Conservation (phyloP, 2,329 filamentous ascomycete species). For the Didymella exigua region DNA sequence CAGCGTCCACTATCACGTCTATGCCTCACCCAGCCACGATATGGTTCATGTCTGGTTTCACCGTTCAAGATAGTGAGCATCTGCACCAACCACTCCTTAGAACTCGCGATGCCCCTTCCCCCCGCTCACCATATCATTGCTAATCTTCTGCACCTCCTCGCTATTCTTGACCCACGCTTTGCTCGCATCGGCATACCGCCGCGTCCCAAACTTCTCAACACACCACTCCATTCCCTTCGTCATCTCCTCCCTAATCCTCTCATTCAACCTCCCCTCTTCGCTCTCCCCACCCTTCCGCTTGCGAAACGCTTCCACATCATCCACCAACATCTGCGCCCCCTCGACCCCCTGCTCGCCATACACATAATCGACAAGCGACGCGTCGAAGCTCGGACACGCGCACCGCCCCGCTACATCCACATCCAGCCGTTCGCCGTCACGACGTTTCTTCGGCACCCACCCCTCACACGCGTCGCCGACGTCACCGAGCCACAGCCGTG, state of each 20-base stretch:
- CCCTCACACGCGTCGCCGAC: slow-evolving; percentile 48
- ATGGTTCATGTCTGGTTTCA: neutral
- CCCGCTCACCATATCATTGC: slow-evolving; percentile 52
- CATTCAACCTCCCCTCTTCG: slow-evolving; percentile 37
- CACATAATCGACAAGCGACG: slow-evolving; percentile 24
- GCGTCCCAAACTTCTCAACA: slow-evolving; percentile 53
- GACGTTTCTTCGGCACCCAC: slow-evolving; percentile 31
- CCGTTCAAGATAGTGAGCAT: neutral
- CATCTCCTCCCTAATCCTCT: slow-evolving; percentile 48
- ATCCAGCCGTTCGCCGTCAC: slow-evolving; percentile 23
- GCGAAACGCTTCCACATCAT: slow-evolving; percentile 48
- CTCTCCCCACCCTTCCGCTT: slow-evolving; percentile 26
- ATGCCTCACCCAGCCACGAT: neutral
- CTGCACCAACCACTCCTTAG: slow-evolving; percentile 28
- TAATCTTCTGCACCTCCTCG: slow-evolving; percentile 49
- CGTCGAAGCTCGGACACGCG: slow-evolving; percentile 10
- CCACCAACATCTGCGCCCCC: slow-evolving; percentile 34
- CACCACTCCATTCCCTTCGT: slow-evolving; percentile 53
- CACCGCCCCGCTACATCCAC: slow-evolving; percentile 7
- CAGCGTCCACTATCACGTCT: slow-evolving; percentile 25
- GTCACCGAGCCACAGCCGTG: slow-evolving; percentile 56
- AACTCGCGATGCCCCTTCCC: slow-evolving; percentile 55
- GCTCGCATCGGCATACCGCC: slow-evolving; percentile 52
- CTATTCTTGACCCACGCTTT: slow-evolving; percentile 51
- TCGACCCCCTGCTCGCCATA: slow-evolving; percentile 26